These are phyloP conservation scores for Postia placenta DNA, from an alignment of 768 basidiomycete genomes.

Conservation along the genomic window DNA sequence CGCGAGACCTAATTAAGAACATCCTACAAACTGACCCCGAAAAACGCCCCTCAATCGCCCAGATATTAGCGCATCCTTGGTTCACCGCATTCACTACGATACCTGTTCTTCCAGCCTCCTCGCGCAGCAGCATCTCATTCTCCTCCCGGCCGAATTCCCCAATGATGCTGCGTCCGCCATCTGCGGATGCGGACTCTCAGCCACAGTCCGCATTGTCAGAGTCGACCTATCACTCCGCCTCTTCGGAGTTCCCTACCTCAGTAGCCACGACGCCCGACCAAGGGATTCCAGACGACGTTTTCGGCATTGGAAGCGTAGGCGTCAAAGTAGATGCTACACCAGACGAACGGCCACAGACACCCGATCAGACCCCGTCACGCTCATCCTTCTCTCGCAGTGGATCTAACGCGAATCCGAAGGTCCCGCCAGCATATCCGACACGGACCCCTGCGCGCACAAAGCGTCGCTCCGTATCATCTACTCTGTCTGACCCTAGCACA, in stretches of 20 bases:
- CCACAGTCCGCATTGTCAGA: slow-evolving; percentile 34
- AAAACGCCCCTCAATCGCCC: slow-evolving; percentile 73
- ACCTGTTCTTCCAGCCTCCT: slow-evolving; percentile 1
- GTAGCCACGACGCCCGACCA: slow-evolving; percentile 56
- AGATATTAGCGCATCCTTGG: slow-evolving; percentile 85
- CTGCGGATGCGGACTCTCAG: slow-evolving; percentile 22
- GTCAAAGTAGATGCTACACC: background rate
- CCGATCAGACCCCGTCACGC: slow-evolving; percentile 22
- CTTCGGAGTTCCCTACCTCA: slow-evolving; percentile 46
- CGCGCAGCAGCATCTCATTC: slow-evolving; percentile 17
- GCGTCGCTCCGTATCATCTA: slow-evolving; percentile 89
- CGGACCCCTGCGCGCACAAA: slow-evolving; percentile 95
- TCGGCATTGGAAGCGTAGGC: background rate
- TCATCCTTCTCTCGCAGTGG: slow-evolving; percentile 19
- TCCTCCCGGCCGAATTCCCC: slow-evolving; percentile 27
- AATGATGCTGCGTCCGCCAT: slow-evolving; percentile 22
- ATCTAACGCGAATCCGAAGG: slow-evolving; percentile 17
- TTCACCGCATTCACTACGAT: slow-evolving; percentile 37
- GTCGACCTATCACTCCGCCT: slow-evolving; percentile 47
- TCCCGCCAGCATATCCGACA: slow-evolving; percentile 57
- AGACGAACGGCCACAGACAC: background rate
- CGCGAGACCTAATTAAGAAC: slow-evolving; percentile 74
- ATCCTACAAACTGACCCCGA: slow-evolving; percentile 75
- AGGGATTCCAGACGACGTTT: slow-evolving; percentile 5
- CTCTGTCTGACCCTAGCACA: slow-evolving; percentile 57